Evolutionary conservation across 2,329 filamentous ascomycete genomes (phyloP).

Genomic region (Akanthomyces lecanii): DNA sequence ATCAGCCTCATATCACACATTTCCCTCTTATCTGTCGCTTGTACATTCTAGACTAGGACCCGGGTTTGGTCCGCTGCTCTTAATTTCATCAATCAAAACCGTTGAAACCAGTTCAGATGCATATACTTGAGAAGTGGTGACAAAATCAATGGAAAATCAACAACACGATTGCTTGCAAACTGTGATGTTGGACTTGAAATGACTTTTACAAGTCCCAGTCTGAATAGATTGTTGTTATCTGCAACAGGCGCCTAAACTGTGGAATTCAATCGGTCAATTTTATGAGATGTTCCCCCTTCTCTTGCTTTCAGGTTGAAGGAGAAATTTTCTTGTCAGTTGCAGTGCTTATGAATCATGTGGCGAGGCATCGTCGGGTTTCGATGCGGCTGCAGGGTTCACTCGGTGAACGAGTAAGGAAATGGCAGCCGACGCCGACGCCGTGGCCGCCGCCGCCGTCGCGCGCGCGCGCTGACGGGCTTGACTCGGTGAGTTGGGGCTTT

Average conservation of each 20-base stretch:
- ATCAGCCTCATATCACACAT: constrained; percentile 29
- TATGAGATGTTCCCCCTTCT: too few species aligned
- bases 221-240: too few species aligned
- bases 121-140: constrained; percentile 25
- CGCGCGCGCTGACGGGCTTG: background rate
- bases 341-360: too few species aligned
- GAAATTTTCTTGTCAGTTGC: too few species aligned
- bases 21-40: constrained; percentile 24
- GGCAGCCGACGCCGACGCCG: background rate
- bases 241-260: too few species aligned
- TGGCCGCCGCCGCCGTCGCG: background rate
- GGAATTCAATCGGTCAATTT: too few species aligned
- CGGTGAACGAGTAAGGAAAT: constrained; percentile 7
- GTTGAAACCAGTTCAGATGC: constrained; percentile 30
- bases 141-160: background rate
- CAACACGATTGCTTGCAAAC: too few species aligned
- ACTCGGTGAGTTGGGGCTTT: too few species aligned
- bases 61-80: constrained; percentile 27
- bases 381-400: background rate
- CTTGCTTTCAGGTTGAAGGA: too few species aligned
- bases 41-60: constrained; percentile 34
- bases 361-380: background rate
- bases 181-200: background rate
- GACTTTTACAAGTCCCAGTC: too few species aligned
- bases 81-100: constrained; percentile 16